Percentiles rank a stretch among this genome's conserved stretches.
Evolutionary conservation across 1,284 basidiomycete genomes (phyloP).

Genomic region (Neonothopanus nambi): DNA sequence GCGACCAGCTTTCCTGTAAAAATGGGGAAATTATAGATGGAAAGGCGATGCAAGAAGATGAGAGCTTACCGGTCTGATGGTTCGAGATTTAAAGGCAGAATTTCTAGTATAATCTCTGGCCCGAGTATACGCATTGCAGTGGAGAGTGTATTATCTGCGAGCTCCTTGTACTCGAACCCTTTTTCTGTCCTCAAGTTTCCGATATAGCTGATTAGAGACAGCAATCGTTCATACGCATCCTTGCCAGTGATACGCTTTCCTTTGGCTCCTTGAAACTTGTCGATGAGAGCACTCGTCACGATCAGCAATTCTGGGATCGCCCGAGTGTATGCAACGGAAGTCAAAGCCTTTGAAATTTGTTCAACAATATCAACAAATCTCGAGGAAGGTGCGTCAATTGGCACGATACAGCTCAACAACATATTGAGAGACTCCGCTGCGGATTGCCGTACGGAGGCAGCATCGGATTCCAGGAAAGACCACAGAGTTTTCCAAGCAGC

Average conservation of each 20-base stretch:
- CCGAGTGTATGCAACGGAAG: constrained; percentile 66
- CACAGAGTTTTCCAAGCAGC: constrained; percentile 80
- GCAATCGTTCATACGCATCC: constrained; percentile 66
- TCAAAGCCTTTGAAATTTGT: constrained; percentile 66
- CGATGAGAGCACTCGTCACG: constrained; percentile 58
- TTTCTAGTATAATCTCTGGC: constrained; percentile 75
- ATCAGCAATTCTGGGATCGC: constrained; percentile 73
- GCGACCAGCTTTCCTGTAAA: constrained; percentile 53
- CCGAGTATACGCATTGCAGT: constrained; percentile 87
- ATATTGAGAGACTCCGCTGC: constrained; percentile 64
- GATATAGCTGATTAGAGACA: constrained; percentile 74
- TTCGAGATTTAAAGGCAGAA: constrained; percentile 87
- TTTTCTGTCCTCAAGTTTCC: constrained; percentile 78
- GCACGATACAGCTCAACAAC: constrained; percentile 66
- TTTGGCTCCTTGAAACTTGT: constrained; percentile 43
- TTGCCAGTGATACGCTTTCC: constrained; percentile 55
- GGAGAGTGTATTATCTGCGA: constrained; percentile 80
- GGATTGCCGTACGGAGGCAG: constrained; percentile 57
- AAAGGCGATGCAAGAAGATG: too few relatives aligned
- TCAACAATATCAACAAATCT: constrained; percentile 63
- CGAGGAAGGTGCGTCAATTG: constrained; percentile 49
- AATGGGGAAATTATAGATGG: constrained; percentile 6
- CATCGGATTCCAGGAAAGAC: constrained; percentile 68
- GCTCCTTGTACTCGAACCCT: constrained; percentile 90
- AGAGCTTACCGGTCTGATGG: constrained; percentile 69